Evolutionary conservation across 1,139 yeast genomes (phyloP).

Genomic region (Scheffersomyces segobiensis): DNA sequence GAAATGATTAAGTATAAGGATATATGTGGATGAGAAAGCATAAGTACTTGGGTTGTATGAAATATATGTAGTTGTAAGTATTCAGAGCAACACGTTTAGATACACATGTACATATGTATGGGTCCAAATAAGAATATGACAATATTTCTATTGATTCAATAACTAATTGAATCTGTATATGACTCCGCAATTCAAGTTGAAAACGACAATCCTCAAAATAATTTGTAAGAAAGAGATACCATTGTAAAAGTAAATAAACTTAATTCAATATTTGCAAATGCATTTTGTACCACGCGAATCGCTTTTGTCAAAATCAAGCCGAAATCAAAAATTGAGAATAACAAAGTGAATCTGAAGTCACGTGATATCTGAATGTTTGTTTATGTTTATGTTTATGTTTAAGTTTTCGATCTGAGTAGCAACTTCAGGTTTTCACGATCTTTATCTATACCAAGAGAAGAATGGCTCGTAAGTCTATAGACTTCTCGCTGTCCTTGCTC

Average conservation of each 20-base stretch:
- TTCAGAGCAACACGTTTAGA: background rate
- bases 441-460: background rate
- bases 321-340: background rate
- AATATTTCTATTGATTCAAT: background rate
- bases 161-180: background rate
- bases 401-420: background rate
- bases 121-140: background rate
- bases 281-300: no score
- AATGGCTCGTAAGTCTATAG: conserved; percentile 23
- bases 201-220: background rate
- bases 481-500: conserved; percentile 20
- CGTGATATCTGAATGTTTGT: background rate
- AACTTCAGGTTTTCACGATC: background rate
- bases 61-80: background rate
- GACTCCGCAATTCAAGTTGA: background rate
- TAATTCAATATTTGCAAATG: background rate
- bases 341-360: background rate
- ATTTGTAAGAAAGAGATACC: background rate
- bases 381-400: background rate
- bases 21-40: background rate
- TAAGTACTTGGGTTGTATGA: background rate
- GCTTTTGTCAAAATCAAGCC: background rate
- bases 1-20: background rate
- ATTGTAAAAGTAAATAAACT: background rate
- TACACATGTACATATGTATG: background rate